Evolutionary conservation across 192 early-diverging fungal species (phyloP), one percentile per base, ranked within the genome.

Genomic region (Phycomyces blakesleeanus): DNA sequence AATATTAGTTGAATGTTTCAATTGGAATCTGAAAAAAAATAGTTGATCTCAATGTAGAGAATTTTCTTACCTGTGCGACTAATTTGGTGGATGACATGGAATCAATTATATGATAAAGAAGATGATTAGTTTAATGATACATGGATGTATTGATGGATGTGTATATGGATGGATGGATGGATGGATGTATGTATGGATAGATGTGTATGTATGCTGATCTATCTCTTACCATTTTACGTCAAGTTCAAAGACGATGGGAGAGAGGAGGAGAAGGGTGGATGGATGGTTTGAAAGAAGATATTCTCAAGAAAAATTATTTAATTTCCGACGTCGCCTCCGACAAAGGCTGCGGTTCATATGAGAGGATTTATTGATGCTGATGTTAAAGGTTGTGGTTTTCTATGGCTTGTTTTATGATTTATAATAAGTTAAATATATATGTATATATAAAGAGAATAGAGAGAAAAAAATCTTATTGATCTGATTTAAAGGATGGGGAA

Each of bases 11-110:
- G n/a, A n/a, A n/a, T n/a, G n/a, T n/a, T n/a, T n/a, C n/a, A n/a
- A n/a, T n/a, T n/a, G n/a, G n/a, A n/a, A n/a, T n/a, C n/a, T n/a
- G n/a, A n/a, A n/a, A n/a, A n/a, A n/a, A n/a, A n/a, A n/a, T n/a
- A n/a, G n/a, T n/a, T n/a, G n/a, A n/a, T n/a, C n/a, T 34, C 29
- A 40, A 49, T 44, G 60, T 39, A 29, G 47, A 40, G 26, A 49
- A 61, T 61, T 25, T 49, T 44, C 47, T 61, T 47, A 61, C 60
- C 60, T 61, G 60, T 61, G 60, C 41, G 60, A 61, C 60, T 61
- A 61, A n/a, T n/a, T n/a, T n/a, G n/a, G n/a, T 42, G 51, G 27
- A 61, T 42, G 51, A 61, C 41, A 42, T 20, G 3, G 47, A 22
- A 49, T 50, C 38, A 38, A 34, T 20, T 29, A 50, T 25, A 51